Evolutionary conservation across 495 filamentous ascomycete genomes (phyloP), one percentile per base, ranked within the genome.

Genomic region (Hypoxylon fragiforme): DNA sequence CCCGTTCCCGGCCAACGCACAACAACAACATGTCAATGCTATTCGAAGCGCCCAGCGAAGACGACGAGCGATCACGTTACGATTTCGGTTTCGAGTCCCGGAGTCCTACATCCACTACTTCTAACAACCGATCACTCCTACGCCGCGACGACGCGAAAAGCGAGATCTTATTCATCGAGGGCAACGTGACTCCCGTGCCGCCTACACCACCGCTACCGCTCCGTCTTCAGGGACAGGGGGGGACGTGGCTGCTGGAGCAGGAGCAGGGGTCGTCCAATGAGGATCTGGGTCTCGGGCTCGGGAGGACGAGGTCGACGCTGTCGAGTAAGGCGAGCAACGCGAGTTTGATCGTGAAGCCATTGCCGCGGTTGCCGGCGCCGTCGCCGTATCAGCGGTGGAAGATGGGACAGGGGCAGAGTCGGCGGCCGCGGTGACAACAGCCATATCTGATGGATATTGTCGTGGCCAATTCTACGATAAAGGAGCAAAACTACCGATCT

Each of bases 111-210:
- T n/a, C n/a, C n/a, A n/a, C n/a, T n/a, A n/a, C n/a, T n/a, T n/a
- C n/a, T n/a, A n/a, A n/a, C n/a, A n/a, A n/a, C n/a, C n/a, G n/a
- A n/a, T n/a, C n/a, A n/a, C n/a, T n/a, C n/a, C n/a, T n/a, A n/a
- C n/a, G n/a, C n/a, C n/a, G 61, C 35, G 38, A 13, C 7, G 37
- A 55, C 5, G 39, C 47, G 16, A 41, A 49, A 21, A 69, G 66
- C 26, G 63, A 64, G 34, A 52, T 57, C 35, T 64, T 62, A 31
- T 39, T 66, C 43, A 64, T 69, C 44, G 54, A 54, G 19, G 60
- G 41, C 7, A 50, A 57, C n/a, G 44, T 28, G 30, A 44, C 60
- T 3, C 52, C 42, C 9, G 22, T n/a, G 9, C 9, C 24, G 24
- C 24, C 24, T 9, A 28, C 24, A 28, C 24, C 24, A 9, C 9